Conservation (phyloP, 345 rosid species). For the Boechera divaricarpa region DNA sequence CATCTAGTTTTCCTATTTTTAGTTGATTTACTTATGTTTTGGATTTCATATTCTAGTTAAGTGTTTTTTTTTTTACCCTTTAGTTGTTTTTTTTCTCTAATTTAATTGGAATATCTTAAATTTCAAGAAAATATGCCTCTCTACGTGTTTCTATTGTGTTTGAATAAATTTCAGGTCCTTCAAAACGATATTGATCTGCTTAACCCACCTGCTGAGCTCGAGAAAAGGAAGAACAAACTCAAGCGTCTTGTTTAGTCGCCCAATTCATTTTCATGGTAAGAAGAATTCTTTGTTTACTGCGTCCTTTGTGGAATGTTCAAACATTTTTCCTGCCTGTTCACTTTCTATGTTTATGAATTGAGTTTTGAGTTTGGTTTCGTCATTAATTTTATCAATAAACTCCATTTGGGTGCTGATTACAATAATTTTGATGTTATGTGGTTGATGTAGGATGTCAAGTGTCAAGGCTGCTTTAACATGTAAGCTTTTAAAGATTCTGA, state of each 20-base stretch:
- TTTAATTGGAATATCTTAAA: too few relatives aligned
- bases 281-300: neutral
- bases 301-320: neutral
- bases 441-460: slow-evolving; percentile 56
- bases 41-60: too few relatives aligned
- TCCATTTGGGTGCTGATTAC: neutral
- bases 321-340: neutral
- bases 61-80: too few relatives aligned
- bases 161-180: slow-evolving; percentile 49
- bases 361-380: neutral
- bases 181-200: slow-evolving; percentile 73
- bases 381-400: neutral
- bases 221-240: slow-evolving; percentile 78
- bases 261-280: slow-evolving; percentile 72
- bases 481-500: slow-evolving; percentile 2
- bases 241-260: slow-evolving; percentile 78
- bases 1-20: too few relatives aligned
- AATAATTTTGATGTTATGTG: neutral
- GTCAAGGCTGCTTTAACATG: slow-evolving; percentile 70
- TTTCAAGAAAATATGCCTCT: too few relatives aligned
- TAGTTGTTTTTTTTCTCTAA: too few relatives aligned
- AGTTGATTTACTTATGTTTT: too few relatives aligned
- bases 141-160: neutral
- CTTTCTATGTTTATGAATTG: neutral
- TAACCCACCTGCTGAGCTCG: slow-evolving; percentile 73